These are phyloP conservation scores for Vigna unguiculata DNA, from an alignment of 306 rosid genomes.

Conservation along the genomic window DNA sequence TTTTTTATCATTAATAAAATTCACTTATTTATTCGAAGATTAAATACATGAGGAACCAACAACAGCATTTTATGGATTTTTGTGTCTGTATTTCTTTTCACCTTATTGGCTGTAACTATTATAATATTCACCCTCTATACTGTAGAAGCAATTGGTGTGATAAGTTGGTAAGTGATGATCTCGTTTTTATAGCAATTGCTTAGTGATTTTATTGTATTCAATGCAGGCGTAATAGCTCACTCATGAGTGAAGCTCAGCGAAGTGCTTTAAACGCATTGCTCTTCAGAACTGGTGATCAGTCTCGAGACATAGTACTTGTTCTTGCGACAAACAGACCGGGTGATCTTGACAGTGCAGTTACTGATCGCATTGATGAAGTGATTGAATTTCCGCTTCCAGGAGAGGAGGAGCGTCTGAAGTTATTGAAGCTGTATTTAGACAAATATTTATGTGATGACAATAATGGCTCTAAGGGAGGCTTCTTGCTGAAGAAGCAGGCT, in stretches of 20 bases:
- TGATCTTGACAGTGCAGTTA: constrained; percentile 90
- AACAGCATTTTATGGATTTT: constrained; percentile 9
- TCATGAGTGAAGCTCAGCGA: constrained; percentile 98
- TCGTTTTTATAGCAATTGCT: constrained; percentile 11
- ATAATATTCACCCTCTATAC: neutral
- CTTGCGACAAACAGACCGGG: constrained; percentile 99
- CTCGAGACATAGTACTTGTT: constrained; percentile 94
- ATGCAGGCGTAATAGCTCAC: constrained; percentile 93
- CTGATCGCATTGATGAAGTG: constrained; percentile 97
- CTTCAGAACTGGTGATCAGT: constrained; percentile 97
- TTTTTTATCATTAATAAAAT: no score
- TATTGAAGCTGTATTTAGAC: constrained; percentile 81
- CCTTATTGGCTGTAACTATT: constrained; percentile 11
- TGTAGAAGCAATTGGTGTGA: neutral
- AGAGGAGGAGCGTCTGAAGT: constrained; percentile 85
- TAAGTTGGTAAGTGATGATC: constrained; percentile 18
- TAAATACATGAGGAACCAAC: constrained; percentile 17
- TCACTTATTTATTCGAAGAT: neutral
- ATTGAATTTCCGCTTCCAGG: constrained; percentile 96
- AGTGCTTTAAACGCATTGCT: constrained; percentile 98
- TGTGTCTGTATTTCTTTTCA: neutral
- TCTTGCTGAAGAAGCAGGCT: constrained; percentile 58
- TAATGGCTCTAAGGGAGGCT: constrained; percentile 56
- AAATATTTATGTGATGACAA: constrained; percentile 69
- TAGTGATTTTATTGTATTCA: constrained; percentile 27